These are phyloP conservation scores for Vaccinium darrowii DNA, from an alignment of 148 eudicot genomes.

Conservation along the genomic window DNA sequence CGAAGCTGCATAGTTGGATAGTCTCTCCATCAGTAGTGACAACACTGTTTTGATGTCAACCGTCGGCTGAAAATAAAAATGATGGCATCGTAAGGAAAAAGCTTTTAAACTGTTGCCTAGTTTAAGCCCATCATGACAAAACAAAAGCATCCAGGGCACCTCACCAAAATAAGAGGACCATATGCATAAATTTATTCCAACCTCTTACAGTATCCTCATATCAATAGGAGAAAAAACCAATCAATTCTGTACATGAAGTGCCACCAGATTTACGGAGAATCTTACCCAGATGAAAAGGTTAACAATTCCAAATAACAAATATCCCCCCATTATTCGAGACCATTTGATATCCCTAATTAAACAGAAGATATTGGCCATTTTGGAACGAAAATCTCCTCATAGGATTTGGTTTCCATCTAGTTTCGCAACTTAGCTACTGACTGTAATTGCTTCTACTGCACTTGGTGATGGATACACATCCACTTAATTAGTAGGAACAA, in stretches of 20 bases:
- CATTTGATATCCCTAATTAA: background rate
- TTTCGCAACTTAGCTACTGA: background rate
- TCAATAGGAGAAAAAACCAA: background rate
- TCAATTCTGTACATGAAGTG: background rate
- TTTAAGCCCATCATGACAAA: constrained; percentile 3
- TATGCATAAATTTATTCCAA: background rate
- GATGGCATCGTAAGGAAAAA: constrained; percentile 18
- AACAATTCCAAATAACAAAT: background rate
- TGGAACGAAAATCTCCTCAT: background rate
- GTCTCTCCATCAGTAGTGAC: constrained; percentile 91
- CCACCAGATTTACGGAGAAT: background rate
- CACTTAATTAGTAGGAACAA: background rate
- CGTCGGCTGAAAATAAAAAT: constrained; percentile 59
- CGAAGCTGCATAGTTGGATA: constrained; percentile 92
- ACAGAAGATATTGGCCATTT: background rate
- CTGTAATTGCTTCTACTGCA: background rate
- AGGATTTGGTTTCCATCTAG: background rate
- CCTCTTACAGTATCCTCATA: constrained; percentile 1
- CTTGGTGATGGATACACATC: background rate
- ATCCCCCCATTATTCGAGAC: background rate
- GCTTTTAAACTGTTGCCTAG: background rate
- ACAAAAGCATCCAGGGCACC: background rate
- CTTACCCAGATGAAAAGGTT: background rate
- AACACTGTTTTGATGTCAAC: constrained; percentile 91
- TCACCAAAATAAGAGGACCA: background rate